These are phyloP conservation scores for Chaetomium cochliodes DNA, from an alignment of 495 filamentous ascomycete species.

Conservation along the genomic window DNA sequence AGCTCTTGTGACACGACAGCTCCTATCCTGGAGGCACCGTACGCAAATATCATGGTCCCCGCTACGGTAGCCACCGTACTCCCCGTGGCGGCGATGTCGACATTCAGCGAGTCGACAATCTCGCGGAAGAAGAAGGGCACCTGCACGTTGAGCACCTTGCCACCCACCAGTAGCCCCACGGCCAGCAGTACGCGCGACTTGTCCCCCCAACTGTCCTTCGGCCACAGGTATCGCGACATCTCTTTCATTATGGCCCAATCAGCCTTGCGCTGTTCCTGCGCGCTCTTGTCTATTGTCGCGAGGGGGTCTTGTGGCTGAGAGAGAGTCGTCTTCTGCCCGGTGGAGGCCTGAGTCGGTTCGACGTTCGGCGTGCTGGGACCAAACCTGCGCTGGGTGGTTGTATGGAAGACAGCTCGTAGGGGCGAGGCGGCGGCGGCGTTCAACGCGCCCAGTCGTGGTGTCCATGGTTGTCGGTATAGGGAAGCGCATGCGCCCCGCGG, in stretches of 20 bases:
- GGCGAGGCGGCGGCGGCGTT: slow-evolving; percentile 10
- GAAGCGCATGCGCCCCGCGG: slow-evolving; percentile 8
- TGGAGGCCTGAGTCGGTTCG: neutral
- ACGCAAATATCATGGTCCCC: slow-evolving; percentile 87
- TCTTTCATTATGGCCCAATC: slow-evolving; percentile 99
- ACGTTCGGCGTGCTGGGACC: neutral
- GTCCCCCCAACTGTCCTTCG: slow-evolving; percentile 80
- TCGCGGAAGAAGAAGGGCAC: slow-evolving; percentile 98
- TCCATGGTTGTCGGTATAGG: slow-evolving; percentile 12
- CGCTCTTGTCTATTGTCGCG: slow-evolving; percentile 51
- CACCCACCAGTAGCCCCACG: slow-evolving; percentile 77
- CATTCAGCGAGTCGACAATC: slow-evolving; percentile 96
- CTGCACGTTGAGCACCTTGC: slow-evolving; percentile 95
- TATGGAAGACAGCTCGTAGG: slow-evolving; percentile 29
- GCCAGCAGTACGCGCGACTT: slow-evolving; percentile 81
- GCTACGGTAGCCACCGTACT: slow-evolving; percentile 87
- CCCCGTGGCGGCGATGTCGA: slow-evolving; percentile 78
- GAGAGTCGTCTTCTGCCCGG: slow-evolving; percentile 12
- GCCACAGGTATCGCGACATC: slow-evolving; percentile 97
- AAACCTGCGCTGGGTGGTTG: slow-evolving; percentile 20
- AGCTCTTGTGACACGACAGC: slow-evolving; percentile 86
- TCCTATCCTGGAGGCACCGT: slow-evolving; percentile 83
- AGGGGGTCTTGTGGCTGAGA: slow-evolving; percentile 30
- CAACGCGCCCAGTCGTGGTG: slow-evolving; percentile 9
- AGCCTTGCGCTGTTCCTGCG: slow-evolving; percentile 87